phyloP scores from a whole-genome alignment of 2,329 filamentous ascomycete genomes.

The Fragosphaeria purpurea region DNA sequence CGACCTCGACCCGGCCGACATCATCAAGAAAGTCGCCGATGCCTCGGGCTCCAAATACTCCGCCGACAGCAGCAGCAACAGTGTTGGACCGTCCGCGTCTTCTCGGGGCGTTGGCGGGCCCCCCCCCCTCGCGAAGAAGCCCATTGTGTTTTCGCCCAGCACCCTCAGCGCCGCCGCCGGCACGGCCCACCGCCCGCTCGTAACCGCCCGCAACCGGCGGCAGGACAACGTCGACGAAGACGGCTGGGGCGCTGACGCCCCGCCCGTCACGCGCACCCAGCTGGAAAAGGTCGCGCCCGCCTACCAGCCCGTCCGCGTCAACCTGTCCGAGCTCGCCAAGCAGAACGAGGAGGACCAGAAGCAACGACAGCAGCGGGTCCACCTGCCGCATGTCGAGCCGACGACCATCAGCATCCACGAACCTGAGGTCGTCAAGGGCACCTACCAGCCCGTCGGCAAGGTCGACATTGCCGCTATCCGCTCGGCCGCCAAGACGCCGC shows the following conservation, averaged over 20 bases:
- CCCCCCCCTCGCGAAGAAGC: conserved; percentile 77
- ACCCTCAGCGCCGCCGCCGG: conserved; percentile 44
- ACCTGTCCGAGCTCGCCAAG: conserved; percentile 74
- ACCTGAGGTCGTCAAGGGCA: conserved; percentile 67
- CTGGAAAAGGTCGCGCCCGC: conserved; percentile 87
- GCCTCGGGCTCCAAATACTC: conserved; percentile 94
- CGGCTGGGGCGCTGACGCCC: conserved; percentile 91
- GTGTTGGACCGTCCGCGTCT: too few species aligned
- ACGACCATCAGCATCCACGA: conserved; percentile 51
- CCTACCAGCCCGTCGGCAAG: conserved; percentile 90
- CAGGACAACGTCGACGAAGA: conserved; percentile 62
- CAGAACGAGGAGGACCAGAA: conserved; percentile 27
- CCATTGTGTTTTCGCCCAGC: conserved; percentile 73
- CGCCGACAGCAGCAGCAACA: conserved; percentile 44
- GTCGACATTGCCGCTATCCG: conserved; percentile 93
- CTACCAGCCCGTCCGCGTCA: conserved; percentile 92
- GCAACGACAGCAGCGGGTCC: too few species aligned
- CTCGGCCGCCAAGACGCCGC: conserved; percentile 56
- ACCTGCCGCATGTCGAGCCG: conserved; percentile 30
- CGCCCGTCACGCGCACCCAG: conserved; percentile 75
- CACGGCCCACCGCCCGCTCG: conserved; percentile 58
- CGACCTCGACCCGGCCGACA: conserved; percentile 77
- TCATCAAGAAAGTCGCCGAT: conserved; percentile 89
- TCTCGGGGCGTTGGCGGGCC: conserved; percentile 41
- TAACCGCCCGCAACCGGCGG: conserved; percentile 52